phyloP scores from a whole-genome alignment of 1,284 basidiomycete genomes.

The Malassezia vespertilionis region DNA sequence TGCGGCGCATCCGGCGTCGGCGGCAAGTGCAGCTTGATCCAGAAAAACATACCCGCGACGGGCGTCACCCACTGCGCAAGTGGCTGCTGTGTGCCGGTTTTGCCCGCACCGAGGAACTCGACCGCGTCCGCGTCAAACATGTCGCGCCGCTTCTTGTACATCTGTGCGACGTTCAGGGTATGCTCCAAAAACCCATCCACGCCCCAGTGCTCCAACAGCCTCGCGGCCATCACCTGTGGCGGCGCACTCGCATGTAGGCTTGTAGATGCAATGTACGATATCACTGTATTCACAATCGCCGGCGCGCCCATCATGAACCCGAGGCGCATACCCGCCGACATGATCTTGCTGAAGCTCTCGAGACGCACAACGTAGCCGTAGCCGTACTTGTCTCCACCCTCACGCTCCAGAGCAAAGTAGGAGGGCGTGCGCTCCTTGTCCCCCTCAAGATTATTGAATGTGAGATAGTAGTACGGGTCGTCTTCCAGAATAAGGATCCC shows the following conservation, averaged over 20 bases:
- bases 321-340: conserved; percentile 50
- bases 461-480: conserved; percentile 41
- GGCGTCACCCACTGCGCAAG: conserved; percentile 60
- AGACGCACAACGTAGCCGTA: conserved; percentile 42
- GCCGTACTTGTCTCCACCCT: conserved; percentile 28
- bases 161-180: conserved; percentile 58
- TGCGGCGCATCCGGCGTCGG: conserved; percentile 21
- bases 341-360: conserved; percentile 58
- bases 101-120: conserved; percentile 62
- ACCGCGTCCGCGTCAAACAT: conserved; percentile 67
- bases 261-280: conserved; percentile 58
- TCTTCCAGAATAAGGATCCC: conserved; percentile 32
- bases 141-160: conserved; percentile 69
- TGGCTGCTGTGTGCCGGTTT: conserved; percentile 8
- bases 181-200: conserved; percentile 64
- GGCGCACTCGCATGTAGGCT: conserved; percentile 64
- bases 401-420: conserved; percentile 41
- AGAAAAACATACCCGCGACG: conserved; percentile 59
- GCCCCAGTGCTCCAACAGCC: conserved; percentile 62
- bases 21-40: conserved; percentile 43
- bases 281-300: conserved; percentile 62
- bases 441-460: conserved; percentile 34
- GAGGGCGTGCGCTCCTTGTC: conserved; percentile 24
- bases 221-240: conserved; percentile 63
- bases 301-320: conserved; percentile 74